These are phyloP conservation scores for Taphrina populina DNA, from an alignment of 1,139 yeast genomes.

Conservation along the genomic window DNA sequence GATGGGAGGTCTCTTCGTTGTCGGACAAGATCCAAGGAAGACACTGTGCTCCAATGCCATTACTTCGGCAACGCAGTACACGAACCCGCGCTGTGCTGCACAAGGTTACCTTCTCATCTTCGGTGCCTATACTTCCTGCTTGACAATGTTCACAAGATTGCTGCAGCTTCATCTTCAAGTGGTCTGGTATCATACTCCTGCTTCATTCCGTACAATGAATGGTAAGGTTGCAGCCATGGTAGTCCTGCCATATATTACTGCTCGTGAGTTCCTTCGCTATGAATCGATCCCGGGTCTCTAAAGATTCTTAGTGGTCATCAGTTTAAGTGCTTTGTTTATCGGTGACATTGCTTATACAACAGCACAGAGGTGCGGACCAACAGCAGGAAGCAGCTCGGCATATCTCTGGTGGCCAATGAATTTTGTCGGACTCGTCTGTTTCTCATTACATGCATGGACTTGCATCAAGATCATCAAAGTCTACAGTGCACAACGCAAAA, in stretches of 20 bases:
- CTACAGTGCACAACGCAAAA: background rate
- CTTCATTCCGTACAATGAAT: background rate
- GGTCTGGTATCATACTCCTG: constrained; percentile 12
- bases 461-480: background rate
- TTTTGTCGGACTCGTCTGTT: background rate
- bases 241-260: constrained; percentile 1
- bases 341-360: constrained; percentile 1
- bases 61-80: constrained; percentile 14
- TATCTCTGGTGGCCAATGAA: constrained; percentile 5
- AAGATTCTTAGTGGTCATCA: background rate
- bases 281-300: background rate
- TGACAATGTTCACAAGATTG: constrained; percentile 11
- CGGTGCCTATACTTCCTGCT: background rate
- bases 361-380: constrained; percentile 11
- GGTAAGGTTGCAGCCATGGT: constrained; percentile 5
- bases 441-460: constrained; percentile 5
- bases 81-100: constrained; percentile 9
- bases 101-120: constrained; percentile 4
- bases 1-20: constrained; percentile 10
- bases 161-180: constrained; percentile 16
- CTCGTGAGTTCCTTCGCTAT: background rate
- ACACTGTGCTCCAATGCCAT: constrained; percentile 13
- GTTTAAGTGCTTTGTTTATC: background rate
- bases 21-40: constrained; percentile 2
- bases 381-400: background rate